Evolutionary conservation across 805 yeast species (phyloP).

Genomic region (Cyberlindnera maclurae): DNA sequence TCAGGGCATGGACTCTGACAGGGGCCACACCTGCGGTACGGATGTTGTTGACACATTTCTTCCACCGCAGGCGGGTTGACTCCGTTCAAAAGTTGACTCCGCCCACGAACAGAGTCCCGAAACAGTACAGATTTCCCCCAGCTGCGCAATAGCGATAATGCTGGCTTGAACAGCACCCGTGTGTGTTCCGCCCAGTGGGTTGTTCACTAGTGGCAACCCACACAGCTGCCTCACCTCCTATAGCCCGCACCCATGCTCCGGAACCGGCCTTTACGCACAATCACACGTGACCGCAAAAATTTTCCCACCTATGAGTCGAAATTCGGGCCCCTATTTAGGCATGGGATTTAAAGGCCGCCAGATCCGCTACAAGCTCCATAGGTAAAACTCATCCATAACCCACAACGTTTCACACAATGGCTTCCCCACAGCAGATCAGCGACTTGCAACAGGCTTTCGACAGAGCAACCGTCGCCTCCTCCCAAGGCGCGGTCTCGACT

Average conservation of each 20-base stretch:
- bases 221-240: no score
- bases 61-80: background rate
- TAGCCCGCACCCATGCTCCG: no score
- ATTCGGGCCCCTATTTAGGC: background rate
- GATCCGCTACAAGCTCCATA: no score
- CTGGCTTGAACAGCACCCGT: no score
- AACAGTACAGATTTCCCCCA: conserved; percentile 1
- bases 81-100: background rate
- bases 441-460: conserved; percentile 48
- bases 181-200: no score
- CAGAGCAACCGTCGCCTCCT: conserved; percentile 45
- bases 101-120: background rate
- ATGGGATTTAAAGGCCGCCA: background rate
- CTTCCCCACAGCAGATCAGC: conserved; percentile 60
- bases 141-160: background rate
- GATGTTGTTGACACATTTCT: no score
- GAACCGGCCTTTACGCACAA: conserved; percentile 5
- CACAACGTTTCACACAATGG: conserved; percentile 32
- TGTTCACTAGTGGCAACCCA: no score
- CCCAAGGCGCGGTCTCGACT: conserved; percentile 71
- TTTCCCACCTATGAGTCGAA: conserved; percentile 1
- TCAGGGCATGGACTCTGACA: no score
- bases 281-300: conserved; percentile 10
- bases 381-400: no score
- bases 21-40: no score